phyloP scores from a whole-genome alignment of 2,329 filamentous ascomycete species.

The Verticillium albo-atrum region DNA sequence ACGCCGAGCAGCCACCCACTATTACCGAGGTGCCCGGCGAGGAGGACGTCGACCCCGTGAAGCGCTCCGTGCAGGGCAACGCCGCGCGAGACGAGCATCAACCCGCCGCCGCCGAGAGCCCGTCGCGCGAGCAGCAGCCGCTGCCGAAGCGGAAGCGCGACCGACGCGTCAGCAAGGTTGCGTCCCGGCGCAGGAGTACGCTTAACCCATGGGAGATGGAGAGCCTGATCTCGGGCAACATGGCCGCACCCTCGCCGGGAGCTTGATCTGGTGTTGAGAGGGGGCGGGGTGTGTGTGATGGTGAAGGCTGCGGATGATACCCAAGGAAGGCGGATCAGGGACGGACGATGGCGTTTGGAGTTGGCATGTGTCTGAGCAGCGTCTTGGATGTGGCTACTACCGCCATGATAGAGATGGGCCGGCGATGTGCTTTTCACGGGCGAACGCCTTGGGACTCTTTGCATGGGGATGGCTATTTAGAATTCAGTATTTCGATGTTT shows the following conservation, averaged over 20 bases:
- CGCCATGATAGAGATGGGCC: not conserved
- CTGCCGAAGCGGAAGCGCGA: slow-evolving; percentile 44
- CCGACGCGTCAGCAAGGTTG: slow-evolving; percentile 47
- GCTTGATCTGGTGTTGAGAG: not conserved
- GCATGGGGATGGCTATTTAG: not conserved
- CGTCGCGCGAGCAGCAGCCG: slow-evolving; percentile 12
- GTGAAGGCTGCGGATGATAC: not conserved
- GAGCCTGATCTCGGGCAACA: slow-evolving; percentile 48
- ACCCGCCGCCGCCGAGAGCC: not conserved
- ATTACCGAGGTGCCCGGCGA: not conserved
- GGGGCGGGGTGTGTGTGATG: not conserved
- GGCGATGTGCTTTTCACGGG: not conserved
- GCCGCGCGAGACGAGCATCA: slow-evolving; percentile 3
- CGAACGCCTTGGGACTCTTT: not conserved
- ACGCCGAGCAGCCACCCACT: not conserved
- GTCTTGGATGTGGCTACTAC: not conserved
- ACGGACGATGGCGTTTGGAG: not conserved
- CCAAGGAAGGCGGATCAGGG: not conserved
- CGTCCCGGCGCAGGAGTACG: slow-evolving; percentile 66
- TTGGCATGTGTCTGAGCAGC: not conserved
- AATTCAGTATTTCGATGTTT: not conserved
- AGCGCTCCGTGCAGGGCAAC: slow-evolving; percentile 15
- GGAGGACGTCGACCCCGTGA: slow-evolving; percentile 30
- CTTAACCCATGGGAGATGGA: slow-evolving; percentile 72
- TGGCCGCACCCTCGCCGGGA: slow-evolving; percentile 6